These are phyloP conservation scores for Byssothecium circinans DNA, from an alignment of 2,329 filamentous ascomycete genomes.

Conservation along the genomic window DNA sequence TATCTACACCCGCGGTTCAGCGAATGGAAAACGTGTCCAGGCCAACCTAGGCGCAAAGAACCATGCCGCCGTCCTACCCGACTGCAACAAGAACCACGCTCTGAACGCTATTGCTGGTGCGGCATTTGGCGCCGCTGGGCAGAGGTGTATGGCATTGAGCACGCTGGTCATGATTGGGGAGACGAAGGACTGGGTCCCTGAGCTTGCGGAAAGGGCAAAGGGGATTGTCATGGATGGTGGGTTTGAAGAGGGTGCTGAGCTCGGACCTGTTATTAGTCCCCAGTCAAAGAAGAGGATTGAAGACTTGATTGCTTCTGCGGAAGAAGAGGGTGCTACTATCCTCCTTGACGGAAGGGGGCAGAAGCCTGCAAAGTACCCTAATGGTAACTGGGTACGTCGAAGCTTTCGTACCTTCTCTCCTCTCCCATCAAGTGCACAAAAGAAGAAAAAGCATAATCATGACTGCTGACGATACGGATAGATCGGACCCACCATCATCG, in stretches of 20 bases:
- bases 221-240: constrained; percentile 74
- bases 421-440: background rate
- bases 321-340: constrained; percentile 79
- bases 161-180: constrained; percentile 83
- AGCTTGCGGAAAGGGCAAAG: constrained; percentile 76
- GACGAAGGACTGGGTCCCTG: constrained; percentile 78
- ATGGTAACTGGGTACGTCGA: constrained; percentile 71
- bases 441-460: background rate
- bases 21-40: constrained; percentile 85
- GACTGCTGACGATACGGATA: constrained; percentile 36
- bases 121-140: constrained; percentile 81
- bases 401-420: background rate
- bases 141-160: constrained; percentile 84
- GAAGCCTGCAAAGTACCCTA: constrained; percentile 75
- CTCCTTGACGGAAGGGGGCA: constrained; percentile 78
- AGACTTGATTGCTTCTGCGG: constrained; percentile 71
- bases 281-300: constrained; percentile 80
- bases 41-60: constrained; percentile 89
- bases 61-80: constrained; percentile 79
- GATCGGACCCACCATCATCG: constrained; percentile 80
- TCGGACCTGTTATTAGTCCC: constrained; percentile 80
- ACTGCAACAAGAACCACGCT: constrained; percentile 89
- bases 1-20: constrained; percentile 76
- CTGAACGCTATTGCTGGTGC: constrained; percentile 82
- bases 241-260: constrained; percentile 77